Evolutionary conservation across 306 rosid species (phyloP).

Genomic region (Cicer yamashitae): DNA sequence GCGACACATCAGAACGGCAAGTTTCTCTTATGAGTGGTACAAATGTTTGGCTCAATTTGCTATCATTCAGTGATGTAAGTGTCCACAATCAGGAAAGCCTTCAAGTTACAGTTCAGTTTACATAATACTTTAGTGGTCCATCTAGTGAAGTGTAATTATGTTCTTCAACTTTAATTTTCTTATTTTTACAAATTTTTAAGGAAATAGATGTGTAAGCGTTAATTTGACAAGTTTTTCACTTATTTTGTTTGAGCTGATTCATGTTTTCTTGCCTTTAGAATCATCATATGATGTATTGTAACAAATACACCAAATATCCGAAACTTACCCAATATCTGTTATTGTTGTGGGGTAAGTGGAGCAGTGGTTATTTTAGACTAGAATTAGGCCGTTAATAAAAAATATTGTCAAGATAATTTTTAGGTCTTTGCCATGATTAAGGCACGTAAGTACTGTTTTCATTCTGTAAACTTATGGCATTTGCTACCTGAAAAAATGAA

Average conservation of each 20-base stretch:
- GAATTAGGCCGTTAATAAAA: conserved; percentile 1
- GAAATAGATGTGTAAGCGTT: conserved; percentile 11
- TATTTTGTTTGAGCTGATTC: conserved; percentile 24
- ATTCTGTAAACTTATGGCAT: conserved; percentile 13
- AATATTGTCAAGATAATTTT: not conserved
- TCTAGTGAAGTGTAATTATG: conserved; percentile 6
- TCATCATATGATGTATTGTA: conserved; percentile 27
- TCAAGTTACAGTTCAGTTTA: conserved; percentile 33
- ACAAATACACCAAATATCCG: not conserved
- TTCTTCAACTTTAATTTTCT: conserved; percentile 12
- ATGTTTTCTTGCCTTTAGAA: conserved; percentile 31
- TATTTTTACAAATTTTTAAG: not conserved
- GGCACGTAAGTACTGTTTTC: conserved; percentile 6
- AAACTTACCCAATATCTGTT: conserved; percentile 21
- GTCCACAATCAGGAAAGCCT: conserved; percentile 29
- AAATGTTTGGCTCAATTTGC: conserved; percentile 98
- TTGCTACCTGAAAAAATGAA: conserved; percentile 18
- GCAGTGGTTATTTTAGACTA: not conserved
- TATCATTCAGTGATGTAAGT: conserved; percentile 88
- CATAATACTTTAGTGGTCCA: conserved; percentile 12
- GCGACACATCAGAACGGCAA: conserved; percentile 96
- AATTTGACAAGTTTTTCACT: conserved; percentile 13
- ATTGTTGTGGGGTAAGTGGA: not conserved
- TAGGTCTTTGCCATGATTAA: conserved; percentile 14
- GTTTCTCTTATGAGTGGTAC: conserved; percentile 99